A percentile compares a stretch with the other conserved stretches of the same genome.
Conservation (phyloP, 345 rosid genomes). For the Euphorbia lathyris region DNA sequence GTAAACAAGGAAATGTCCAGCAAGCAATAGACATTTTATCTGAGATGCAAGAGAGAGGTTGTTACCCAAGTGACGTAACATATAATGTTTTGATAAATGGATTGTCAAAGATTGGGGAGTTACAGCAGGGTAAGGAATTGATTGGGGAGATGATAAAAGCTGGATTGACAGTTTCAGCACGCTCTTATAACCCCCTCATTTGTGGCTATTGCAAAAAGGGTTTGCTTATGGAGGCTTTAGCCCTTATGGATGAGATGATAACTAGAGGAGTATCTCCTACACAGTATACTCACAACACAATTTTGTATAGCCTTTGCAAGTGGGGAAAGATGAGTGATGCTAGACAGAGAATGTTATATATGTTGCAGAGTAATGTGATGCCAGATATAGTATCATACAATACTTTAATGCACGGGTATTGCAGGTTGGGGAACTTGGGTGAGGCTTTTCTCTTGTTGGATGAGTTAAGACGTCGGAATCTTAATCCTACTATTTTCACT, state of each 20-base stretch:
- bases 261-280: conserved; percentile 41
- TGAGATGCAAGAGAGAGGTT: conserved; percentile 43
- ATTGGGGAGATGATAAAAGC: conserved; percentile 43
- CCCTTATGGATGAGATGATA: conserved; percentile 50
- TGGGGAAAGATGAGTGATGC: conserved; percentile 51
- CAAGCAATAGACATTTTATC: conserved; percentile 40
- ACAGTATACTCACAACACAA: conserved; percentile 42
- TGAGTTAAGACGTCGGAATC: conserved; percentile 40
- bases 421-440: conserved; percentile 45
- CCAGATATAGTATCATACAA: conserved; percentile 71
- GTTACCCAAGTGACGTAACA: conserved; percentile 45
- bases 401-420: conserved; percentile 56
- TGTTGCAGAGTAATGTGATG: conserved; percentile 38
- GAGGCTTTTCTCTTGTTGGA: conserved; percentile 65
- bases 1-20: conserved; percentile 52
- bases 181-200: conserved; percentile 58
- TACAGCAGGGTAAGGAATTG: conserved; percentile 50
- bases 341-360: conserved; percentile 35
- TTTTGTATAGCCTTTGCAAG: conserved; percentile 48
- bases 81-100: conserved; percentile 59
- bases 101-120: conserved; percentile 47
- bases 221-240: conserved; percentile 47
- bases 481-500: conserved; percentile 48
- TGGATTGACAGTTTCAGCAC: conserved; percentile 48
- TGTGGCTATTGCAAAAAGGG: conserved; percentile 53